Conservation (phyloP, 164 flowering plant species). For the Echeveria elegans region DNA sequence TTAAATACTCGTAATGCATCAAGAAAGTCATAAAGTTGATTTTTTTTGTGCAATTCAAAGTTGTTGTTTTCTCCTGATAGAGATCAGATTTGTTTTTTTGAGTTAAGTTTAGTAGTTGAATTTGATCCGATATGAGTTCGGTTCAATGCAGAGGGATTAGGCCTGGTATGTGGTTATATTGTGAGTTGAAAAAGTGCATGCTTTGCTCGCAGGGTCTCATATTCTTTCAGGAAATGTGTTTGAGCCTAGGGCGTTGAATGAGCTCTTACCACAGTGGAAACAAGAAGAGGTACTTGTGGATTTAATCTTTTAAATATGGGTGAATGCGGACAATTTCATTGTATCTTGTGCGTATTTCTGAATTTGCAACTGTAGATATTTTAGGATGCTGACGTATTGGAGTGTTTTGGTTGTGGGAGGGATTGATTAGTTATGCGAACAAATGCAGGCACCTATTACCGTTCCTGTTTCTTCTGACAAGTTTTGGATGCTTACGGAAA, state of each 20-base stretch:
- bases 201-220: constrained; percentile 69
- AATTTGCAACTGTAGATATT: not conserved
- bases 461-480: constrained; percentile 87
- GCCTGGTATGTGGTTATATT: not conserved
- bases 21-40: too few relatives aligned
- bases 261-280: constrained; percentile 86
- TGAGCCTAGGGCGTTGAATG: constrained; percentile 86
- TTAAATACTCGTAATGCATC: not conserved
- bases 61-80: too few relatives aligned
- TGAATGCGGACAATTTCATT: not conserved
- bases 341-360: not conserved
- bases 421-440: not conserved
- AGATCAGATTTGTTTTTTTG: too few relatives aligned
- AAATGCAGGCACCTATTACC: constrained; percentile 68
- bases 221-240: constrained; percentile 92
- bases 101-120: too few relatives aligned
- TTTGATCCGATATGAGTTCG: too few relatives aligned
- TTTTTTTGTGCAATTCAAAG: too few relatives aligned
- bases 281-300: constrained; percentile 38
- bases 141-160: too few relatives aligned
- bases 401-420: not conserved
- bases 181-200: constrained; percentile 7
- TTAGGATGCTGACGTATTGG: not conserved
- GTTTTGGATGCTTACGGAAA: constrained; percentile 74
- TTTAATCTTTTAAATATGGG: not conserved